phyloP scores from a whole-genome alignment of 805 yeast species.

The Saturnispora gosingensis region DNA sequence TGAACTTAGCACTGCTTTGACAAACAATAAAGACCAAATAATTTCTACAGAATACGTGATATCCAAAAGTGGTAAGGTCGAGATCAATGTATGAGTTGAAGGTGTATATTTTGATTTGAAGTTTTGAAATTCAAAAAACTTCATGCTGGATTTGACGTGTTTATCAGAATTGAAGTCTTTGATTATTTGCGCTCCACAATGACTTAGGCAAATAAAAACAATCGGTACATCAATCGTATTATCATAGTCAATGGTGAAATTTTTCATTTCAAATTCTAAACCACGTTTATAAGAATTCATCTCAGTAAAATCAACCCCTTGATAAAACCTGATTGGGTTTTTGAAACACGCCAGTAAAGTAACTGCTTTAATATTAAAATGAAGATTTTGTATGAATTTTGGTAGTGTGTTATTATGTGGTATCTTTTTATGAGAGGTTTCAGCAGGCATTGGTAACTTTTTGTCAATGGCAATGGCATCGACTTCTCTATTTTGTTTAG shows the following conservation, averaged over 20 bases:
- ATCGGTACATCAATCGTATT: slow-evolving; percentile 11
- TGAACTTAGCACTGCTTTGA: slow-evolving; percentile 12
- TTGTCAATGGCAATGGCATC: not conserved
- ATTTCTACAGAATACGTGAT: slow-evolving; percentile 22
- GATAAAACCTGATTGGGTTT: slow-evolving; percentile 25
- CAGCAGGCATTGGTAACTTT: not conserved
- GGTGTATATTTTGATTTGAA: slow-evolving; percentile 13
- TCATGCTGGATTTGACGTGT: slow-evolving; percentile 2
- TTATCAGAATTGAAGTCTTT: slow-evolving; percentile 17
- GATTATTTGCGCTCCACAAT: slow-evolving; percentile 12
- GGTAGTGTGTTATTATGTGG: slow-evolving; percentile 3
- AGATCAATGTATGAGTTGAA: slow-evolving; percentile 13
- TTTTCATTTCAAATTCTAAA: slow-evolving; percentile 8
- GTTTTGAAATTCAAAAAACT: slow-evolving; percentile 11
- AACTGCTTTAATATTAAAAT: slow-evolving; percentile 11
- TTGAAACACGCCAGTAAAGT: slow-evolving; percentile 21
- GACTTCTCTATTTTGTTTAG: not conserved
- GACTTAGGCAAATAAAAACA: slow-evolving; percentile 9
- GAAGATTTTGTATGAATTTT: slow-evolving; percentile 8
- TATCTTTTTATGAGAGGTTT: not conserved
- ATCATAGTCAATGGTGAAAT: slow-evolving; percentile 7
- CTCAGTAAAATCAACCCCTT: slow-evolving; percentile 22
- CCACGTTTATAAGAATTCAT: slow-evolving; percentile 25
- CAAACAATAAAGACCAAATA: slow-evolving; percentile 25
- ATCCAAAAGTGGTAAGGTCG: slow-evolving; percentile 22